Base-by-base conservation (phyloP, 164 flowering plant genomes). In the Euptelea pleiosperma region DNA sequence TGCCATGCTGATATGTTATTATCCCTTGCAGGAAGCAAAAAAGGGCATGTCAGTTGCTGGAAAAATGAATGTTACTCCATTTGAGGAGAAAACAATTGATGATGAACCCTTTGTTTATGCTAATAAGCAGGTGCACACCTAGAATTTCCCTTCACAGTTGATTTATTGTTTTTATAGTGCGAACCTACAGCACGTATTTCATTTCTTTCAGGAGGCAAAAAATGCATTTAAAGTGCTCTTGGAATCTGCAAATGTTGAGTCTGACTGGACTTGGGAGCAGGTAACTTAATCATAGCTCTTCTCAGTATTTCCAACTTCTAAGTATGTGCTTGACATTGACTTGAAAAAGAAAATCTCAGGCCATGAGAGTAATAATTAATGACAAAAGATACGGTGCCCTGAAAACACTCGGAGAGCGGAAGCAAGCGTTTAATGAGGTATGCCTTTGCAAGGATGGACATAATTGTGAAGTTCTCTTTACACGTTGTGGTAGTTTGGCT, bases 221-320 rank as follows among this genome's bases (percentile, higher is more conserved):
- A 78, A 69, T 77, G 96, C 97, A 48, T 94, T 94, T 69, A 94
- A 91, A 75, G 77, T 79, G 33, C 92, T 94, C 35, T 70, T 94
- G 67, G 97, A 90, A 75, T 85, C 95, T 62, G 81, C 80, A 15
- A 89, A 88, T 74, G 93, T 94, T 25, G 89, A 80, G 62, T 82
- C 97, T 74, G 95, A 94, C 69, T 91, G 95, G 97, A 83, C 76
- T 18, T 94, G 99, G 99, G 99, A 94, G 68, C 99, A 92, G 93
- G 96, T 89, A 67, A 19, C 25, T 33, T 43, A 36, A 14, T 26
- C 18, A n/a, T 46, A 19, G 1, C 48, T 3, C 15, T 40, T 3
- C 31, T 29, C 21, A 6, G n/a, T 39, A 11, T 21, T 45, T 64
- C 4, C 14, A 31, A 10, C 11, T 56, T 39, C 18, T 43, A 40